A percentile compares a stretch with the other conserved stretches of the same genome.
phyloP scores from a whole-genome alignment of 2,329 filamentous ascomycete genomes.

The Colletotrichum neosansevieriae region DNA sequence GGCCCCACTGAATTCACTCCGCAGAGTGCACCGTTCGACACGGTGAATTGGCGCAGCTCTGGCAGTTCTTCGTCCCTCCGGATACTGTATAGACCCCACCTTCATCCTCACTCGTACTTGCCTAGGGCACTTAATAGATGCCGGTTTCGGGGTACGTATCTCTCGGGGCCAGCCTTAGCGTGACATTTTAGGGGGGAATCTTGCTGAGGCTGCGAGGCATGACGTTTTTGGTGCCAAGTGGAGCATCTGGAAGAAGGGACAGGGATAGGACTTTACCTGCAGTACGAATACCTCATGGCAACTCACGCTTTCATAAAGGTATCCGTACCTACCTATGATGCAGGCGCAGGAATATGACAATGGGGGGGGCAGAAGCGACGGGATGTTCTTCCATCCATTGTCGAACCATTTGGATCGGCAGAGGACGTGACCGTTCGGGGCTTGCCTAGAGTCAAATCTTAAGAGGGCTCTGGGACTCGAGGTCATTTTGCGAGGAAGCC shows the following conservation, averaged over 20 bases:
- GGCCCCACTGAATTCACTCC: background rate
- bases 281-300: no score
- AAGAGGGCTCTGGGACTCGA: background rate
- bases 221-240: conserved; percentile 26
- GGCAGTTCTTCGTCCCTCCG: background rate
- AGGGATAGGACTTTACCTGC: no score
- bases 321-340: background rate
- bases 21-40: background rate
- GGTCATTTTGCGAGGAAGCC: no score
- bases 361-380: background rate
- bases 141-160: background rate
- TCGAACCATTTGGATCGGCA: conserved; percentile 31
- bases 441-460: conserved; percentile 11
- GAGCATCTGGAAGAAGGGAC: no score
- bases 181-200: conserved; percentile 14
- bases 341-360: background rate
- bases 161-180: conserved; percentile 24
- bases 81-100: conserved; percentile 8
- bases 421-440: conserved; percentile 25
- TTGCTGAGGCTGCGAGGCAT: conserved; percentile 30
- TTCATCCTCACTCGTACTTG: background rate
- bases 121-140: background rate
- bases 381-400: background rate
- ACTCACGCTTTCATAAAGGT: no score
- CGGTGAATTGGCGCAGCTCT: conserved; percentile 8